Evolutionary conservation across 805 yeast genomes (phyloP), one percentile per base, ranked within the genome.

Genomic region (Monosporozyma unispora): DNA sequence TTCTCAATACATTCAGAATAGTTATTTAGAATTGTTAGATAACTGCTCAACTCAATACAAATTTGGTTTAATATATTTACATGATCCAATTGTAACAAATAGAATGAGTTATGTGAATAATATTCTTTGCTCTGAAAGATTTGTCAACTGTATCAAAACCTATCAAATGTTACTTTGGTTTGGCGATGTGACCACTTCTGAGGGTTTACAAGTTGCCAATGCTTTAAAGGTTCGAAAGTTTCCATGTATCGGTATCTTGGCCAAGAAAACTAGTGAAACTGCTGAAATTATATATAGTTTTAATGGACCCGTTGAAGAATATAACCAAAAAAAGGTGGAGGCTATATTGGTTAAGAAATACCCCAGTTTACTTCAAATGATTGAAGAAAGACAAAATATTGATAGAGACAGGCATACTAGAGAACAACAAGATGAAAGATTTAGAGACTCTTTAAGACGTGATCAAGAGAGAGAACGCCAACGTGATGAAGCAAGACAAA

Each of bases 171-270:
- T 87, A 3, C 67, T 87, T 1, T 91, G 98, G 98, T 95, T 90
- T 40, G 96, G 96, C 8, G 83, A 87, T 60, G 78, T 84, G 22
- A 75, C 77, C n/a, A 80, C 81, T 50, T 79, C 89, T 19, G 98
- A 91, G 64, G 87, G 91, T 1, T 81, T 79, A 60, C 95, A 87
- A 57, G 81, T 88, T 14, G 84, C 95, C 0, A 82, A 84, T 59
- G 80, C 83, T 37, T 75, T 90, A 52, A 77, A 78, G 50, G 82
- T 83, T 39, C 76, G 87, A 19, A 76, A 78, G 54, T 81, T 82
- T 59, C 99, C 99, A n/a, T 84, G 86, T 60, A 64, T 87, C 31
- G 95, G 91, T 0, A 68, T 90, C 11, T 64, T 93, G 10, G 82
- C 88, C 45, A 71, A 88, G 48, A 84, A 87, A 16, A 76, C 81